Evolutionary conservation across 1,284 basidiomycete species (phyloP), one percentile per base, ranked within the genome.

Genomic region (Entoloma clypeatum): DNA sequence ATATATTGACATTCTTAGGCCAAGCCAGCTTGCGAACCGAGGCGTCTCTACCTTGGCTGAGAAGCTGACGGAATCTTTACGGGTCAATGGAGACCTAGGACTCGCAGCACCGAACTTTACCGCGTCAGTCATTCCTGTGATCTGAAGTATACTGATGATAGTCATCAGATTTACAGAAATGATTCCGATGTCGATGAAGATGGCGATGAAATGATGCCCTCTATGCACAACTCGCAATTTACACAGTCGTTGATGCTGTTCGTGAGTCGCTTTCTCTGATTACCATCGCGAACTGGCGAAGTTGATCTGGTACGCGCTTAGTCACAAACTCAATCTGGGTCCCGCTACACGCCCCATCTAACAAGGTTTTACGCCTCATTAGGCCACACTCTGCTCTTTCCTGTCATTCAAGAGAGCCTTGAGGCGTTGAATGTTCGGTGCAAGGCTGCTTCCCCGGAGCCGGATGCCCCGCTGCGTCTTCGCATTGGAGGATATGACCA

Each of bases 261-360:
- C 51, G 65, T 68, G 41, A 26, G 63, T 50, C 40, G 14, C 13
- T 16, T 23, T 31, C 22, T 23, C 10, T 23, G 6, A 16, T 2
- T 14, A n/a, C 24, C 30, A 17, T 36, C 21, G 10, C 33, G 36
- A 25, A 7, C 25, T 26, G n/a, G n/a, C 6, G 28, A 3, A 17
- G 11, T 50, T 31, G 22, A 24, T 16, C 16, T 33, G 17, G 35
- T 26, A n/a, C 19, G 2, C 7, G 22, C 21, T 0, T 32, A 87
- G 85, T 83, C 85, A 0, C 86, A 89, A 71, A 86, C 85, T 0
- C 84, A 86, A 62, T 63, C 63, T 2, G 86, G 86, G 3, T 65
- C 61, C 16, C 72, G 79, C 6, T 87, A 87, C 54, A 79, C 69
- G 0, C 81, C 82, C 0, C 72, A 79, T 41, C 70, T 88, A n/a